phyloP scores from a whole-genome alignment of 805 yeast genomes.

The Ogataea methylovora region DNA sequence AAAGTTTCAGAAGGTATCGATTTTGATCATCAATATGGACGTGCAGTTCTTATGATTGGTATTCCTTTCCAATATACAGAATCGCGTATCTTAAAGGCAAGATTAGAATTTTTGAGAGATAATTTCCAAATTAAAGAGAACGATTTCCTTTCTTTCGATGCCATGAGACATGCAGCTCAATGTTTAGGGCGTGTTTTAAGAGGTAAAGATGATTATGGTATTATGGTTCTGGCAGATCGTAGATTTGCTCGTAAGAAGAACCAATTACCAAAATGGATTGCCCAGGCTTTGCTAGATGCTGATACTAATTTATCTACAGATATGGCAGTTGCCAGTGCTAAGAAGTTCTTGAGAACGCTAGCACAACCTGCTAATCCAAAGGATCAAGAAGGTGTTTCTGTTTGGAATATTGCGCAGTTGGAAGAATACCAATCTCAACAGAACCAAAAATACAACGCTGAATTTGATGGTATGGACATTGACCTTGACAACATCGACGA shows the following conservation, averaged over 20 bases:
- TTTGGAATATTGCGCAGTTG: slow-evolving; percentile 77
- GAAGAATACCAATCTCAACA: slow-evolving; percentile 50
- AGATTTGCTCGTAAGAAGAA: slow-evolving; percentile 79
- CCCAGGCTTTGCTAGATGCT: slow-evolving; percentile 86
- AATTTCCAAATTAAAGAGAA: slow-evolving; percentile 89
- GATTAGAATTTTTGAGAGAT: slow-evolving; percentile 88
- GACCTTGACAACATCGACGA: slow-evolving; percentile 23
- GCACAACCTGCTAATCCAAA: slow-evolving; percentile 90
- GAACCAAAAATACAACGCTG: slow-evolving; percentile 11
- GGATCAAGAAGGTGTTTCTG: slow-evolving; percentile 91
- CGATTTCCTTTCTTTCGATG: slow-evolving; percentile 94
- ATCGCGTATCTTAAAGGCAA: slow-evolving; percentile 89
- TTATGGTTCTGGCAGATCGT: slow-evolving; percentile 95
- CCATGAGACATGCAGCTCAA: slow-evolving; percentile 99
- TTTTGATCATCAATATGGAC: slow-evolving; percentile 97
- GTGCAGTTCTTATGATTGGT: slow-evolving; percentile 97
- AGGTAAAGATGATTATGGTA: slow-evolving; percentile 98
- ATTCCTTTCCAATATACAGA: slow-evolving; percentile 99
- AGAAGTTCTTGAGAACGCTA: slow-evolving; percentile 82
- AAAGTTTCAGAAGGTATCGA: slow-evolving; percentile 98
- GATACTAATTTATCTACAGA: slow-evolving; percentile 91
- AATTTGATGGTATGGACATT: slow-evolving; percentile 17
- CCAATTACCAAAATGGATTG: slow-evolving; percentile 96
- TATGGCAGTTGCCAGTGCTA: slow-evolving; percentile 94
- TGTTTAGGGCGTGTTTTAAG: slow-evolving; percentile 94